Evolutionary conservation across 768 basidiomycete genomes (phyloP), one percentile per base, ranked within the genome.

Genomic region (Boletus vinaceobasis): DNA sequence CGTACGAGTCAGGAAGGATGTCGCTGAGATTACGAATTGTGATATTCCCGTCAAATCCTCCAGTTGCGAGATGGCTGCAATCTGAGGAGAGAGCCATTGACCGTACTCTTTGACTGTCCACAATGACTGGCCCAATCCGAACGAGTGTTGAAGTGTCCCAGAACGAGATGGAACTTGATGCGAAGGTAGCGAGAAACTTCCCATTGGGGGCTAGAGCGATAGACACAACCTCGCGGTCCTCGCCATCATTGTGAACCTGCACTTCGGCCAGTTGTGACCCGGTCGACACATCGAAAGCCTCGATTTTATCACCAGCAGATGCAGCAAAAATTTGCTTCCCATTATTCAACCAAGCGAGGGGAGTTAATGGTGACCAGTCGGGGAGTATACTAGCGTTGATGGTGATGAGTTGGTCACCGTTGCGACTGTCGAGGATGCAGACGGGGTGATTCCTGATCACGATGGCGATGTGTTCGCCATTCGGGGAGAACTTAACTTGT

Each of bases 1-100:
- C 44, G 21, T 37, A 48, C 26, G 6, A 37, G 17, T 72, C 37
- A 0, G 44, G 26, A 27, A 56, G 45, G n/a, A 43, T 32, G 19
- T 13, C 10, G 2, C 23, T 6, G 29, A 55, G 56, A 32, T 33
- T 6, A 19, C 29, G 52, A 19, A 55, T 36, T 13, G 2, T 5
- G 23, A 53, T 23, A 21, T 36, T 39, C 3, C 51, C 51, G 1
- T 29, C 1, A 1, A 1, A 1, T n/a, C 44, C n/a, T 6, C 55
- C 55, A 7, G 27, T 46, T 2, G 55, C 51, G 10, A 53, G 32
- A 36, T 36, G 26, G 7, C 2, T 21, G 10, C 15, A 19, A 32
- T 55, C 50, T 5, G 31, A 0, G 0, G 50, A 53, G n/a, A 55
- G 27, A 7, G 50, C 44, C n/a, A 54, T 35, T 11, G 51, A 46